Evolutionary conservation across 768 basidiomycete species (phyloP).

Genomic region (Russula lepida): DNA sequence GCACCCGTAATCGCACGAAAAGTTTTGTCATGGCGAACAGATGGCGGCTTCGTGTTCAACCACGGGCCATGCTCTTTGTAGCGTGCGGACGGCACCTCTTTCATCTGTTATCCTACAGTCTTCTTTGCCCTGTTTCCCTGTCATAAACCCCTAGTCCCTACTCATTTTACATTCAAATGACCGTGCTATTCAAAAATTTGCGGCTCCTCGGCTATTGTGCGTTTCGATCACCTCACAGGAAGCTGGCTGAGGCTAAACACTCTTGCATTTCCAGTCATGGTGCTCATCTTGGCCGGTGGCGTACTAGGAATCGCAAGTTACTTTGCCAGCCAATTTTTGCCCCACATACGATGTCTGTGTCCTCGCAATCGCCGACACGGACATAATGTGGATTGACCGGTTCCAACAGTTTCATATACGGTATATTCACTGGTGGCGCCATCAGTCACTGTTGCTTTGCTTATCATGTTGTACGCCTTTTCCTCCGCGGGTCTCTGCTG

Average conservation of each 20-base stretch:
- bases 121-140: background rate
- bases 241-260: background rate
- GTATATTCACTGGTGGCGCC: slow-evolving; percentile 62
- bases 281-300: slow-evolving; percentile 35
- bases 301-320: slow-evolving; percentile 64
- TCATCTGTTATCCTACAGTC: background rate
- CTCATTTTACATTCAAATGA: slow-evolving; percentile 22
- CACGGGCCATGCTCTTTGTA: slow-evolving; percentile 5
- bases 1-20: background rate
- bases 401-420: slow-evolving; percentile 51
- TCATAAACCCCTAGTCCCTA: background rate
- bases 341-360: slow-evolving; percentile 50
- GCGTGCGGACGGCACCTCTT: slow-evolving; percentile 17
- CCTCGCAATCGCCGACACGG: background rate
- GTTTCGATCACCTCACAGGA: background rate
- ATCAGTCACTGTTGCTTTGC: slow-evolving; percentile 38
- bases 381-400: background rate
- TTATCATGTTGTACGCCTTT: background rate
- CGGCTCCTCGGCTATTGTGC: slow-evolving; percentile 27
- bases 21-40: background rate
- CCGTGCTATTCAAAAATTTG: slow-evolving; percentile 29
- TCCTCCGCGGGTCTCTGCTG: background rate
- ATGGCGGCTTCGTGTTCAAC: slow-evolving; percentile 8
- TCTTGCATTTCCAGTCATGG: slow-evolving; percentile 26
- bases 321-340: slow-evolving; percentile 60